Percentiles rank a stretch among this genome's conserved stretches.
Conservation (phyloP, 2,329 filamentous ascomycete species). For the Scleromitrula shiraiana region DNA sequence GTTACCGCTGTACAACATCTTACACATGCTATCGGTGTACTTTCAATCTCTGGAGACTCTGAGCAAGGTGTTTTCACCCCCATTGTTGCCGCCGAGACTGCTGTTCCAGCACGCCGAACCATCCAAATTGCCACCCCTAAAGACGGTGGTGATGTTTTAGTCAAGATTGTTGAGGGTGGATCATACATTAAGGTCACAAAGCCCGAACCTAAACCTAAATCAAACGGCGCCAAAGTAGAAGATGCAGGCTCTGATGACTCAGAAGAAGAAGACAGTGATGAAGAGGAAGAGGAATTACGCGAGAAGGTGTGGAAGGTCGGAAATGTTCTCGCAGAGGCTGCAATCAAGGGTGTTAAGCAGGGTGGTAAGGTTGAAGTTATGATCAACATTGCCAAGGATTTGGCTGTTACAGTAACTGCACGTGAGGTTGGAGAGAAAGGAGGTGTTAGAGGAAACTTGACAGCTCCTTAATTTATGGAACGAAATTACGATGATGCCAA, state of each 20-base stretch:
- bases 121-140: constrained; percentile 70
- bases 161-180: constrained; percentile 81
- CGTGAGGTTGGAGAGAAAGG: constrained; percentile 63
- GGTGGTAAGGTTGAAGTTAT: constrained; percentile 88
- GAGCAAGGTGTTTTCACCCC: constrained; percentile 66
- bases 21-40: constrained; percentile 77
- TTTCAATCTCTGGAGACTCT: constrained; percentile 53
- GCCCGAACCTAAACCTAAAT: constrained; percentile 69
- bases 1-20: constrained; percentile 93
- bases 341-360: constrained; percentile 77
- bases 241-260: constrained; percentile 47
- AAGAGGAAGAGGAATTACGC: constrained; percentile 79
- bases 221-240: constrained; percentile 48
- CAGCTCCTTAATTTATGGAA: constrained; percentile 23
- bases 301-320: constrained; percentile 92
- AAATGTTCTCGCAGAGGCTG: constrained; percentile 74
- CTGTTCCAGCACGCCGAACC: constrained; percentile 79
- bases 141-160: constrained; percentile 76
- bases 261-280: constrained; percentile 54
- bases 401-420: constrained; percentile 70
- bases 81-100: constrained; percentile 78
- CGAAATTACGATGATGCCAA: background rate
- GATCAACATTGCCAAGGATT: constrained; percentile 75
- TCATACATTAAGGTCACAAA: constrained; percentile 92
- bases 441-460: constrained; percentile 27